Evolutionary conservation across 306 rosid species (phyloP).

Genomic region (Lathyrus tuberosus): DNA sequence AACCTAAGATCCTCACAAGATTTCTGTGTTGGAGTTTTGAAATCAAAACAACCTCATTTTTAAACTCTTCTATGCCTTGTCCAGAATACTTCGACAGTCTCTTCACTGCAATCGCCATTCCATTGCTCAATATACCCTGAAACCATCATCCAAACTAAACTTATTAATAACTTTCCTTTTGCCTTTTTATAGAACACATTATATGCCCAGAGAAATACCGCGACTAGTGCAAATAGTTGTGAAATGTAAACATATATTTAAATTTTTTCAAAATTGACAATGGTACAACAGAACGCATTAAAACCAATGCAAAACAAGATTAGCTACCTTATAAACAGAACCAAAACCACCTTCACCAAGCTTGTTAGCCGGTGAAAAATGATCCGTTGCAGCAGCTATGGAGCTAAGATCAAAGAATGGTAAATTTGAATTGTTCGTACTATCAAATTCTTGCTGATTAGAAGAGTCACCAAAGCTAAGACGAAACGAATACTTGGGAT

Average conservation of each 20-base stretch:
- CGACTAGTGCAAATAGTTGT: neutral
- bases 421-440: constrained; percentile 34
- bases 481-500: constrained; percentile 34
- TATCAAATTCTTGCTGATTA: constrained; percentile 30
- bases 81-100: constrained; percentile 58
- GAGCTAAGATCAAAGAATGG: constrained; percentile 45
- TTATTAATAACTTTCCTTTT: neutral
- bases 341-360: constrained; percentile 72
- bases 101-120: constrained; percentile 54
- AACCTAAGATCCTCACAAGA: constrained; percentile 69
- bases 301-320: neutral
- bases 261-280: neutral
- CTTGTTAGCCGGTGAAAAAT: constrained; percentile 50
- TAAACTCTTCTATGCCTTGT: constrained; percentile 64
- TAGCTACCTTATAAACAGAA: constrained; percentile 58
- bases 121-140: constrained; percentile 43
- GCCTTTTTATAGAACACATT: neutral
- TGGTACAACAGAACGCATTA: neutral
- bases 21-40: constrained; percentile 74
- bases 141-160: constrained; percentile 10
- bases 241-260: neutral
- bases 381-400: constrained; percentile 55
- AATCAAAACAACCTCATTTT: constrained; percentile 62
- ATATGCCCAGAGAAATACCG: neutral
- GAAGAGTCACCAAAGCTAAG: constrained; percentile 24